Evolutionary conservation across 441 rosid species (phyloP), one percentile per base, ranked within the genome.

Genomic region (Erysimum pusillum): DNA sequence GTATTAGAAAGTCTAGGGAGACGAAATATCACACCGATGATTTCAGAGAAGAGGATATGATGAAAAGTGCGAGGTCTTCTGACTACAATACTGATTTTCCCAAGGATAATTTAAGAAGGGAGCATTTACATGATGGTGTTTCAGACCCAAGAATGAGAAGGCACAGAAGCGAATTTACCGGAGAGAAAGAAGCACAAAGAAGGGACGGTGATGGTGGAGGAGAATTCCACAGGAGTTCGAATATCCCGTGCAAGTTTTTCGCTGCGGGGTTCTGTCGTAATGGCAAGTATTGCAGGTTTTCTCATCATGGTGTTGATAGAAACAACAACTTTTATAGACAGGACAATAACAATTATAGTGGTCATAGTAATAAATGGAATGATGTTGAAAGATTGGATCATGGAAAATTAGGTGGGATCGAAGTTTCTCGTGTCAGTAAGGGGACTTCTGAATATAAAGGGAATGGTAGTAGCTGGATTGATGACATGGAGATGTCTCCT

Each of bases 401-500:
- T 51, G 83, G 59, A 72, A 84, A 75, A 17, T 41, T 69, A 46
- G 71, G 62, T 31, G 87, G 69, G 67, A 48, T 67, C 4, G 84
- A 79, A 34, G 82, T 35, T 78, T 41, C 85, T 77, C 79, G 73
- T 65, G 80, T 53, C 36, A 78, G 62, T 48, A 46, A 73, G 52
- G 79, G 69, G 25, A 31, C 73, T 57, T 57, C 83, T 60, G 90
- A 86, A 45, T 63, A 84, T 38, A 85, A 83, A 78, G 75, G 83
- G 60, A 48, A 76, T 2, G 42, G 74, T 36, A 87, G 85, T 71
- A 81, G 82, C 78, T 86, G 88, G 88, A 82, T 86, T 64, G 91
- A 75, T 76, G 90, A 85, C 58, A 86, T 83, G 83, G 94, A 92
- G 71, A 93, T 89, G 97, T 92, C 97, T 79, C 99, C 98, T 62